phyloP scores from a whole-genome alignment of 1,284 basidiomycete species.

The Butyriboletus appendiculatus region DNA sequence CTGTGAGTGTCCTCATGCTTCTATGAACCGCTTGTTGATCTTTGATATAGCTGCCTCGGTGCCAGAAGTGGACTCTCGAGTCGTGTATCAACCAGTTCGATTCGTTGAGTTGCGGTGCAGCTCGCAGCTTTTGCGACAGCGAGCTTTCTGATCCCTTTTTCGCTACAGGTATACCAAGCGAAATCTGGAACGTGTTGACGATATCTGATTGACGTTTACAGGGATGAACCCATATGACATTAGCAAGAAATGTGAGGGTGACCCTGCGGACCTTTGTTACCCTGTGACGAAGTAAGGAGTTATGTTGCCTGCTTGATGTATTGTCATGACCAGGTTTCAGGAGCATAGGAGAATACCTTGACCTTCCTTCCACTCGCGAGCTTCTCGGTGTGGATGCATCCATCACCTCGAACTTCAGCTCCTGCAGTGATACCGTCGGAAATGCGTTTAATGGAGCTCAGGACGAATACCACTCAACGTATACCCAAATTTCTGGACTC shows the following conservation, averaged over 20 bases:
- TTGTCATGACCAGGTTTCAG: conserved; percentile 34
- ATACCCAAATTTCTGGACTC: conserved; percentile 64
- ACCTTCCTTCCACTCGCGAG: conserved; percentile 47
- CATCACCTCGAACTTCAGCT: conserved; percentile 45
- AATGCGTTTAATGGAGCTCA: conserved; percentile 40
- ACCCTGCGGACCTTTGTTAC: conserved; percentile 42
- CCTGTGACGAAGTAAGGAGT: conserved; percentile 44
- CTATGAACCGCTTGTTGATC: background rate
- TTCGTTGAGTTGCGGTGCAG: conserved; percentile 46
- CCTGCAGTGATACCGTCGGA: conserved; percentile 39
- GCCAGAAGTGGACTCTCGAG: conserved; percentile 43
- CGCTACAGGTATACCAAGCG: conserved; percentile 34
- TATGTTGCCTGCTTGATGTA: background rate
- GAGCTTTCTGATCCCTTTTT: conserved; percentile 37
- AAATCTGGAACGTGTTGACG: conserved; percentile 26
- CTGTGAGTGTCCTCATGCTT: conserved; percentile 33
- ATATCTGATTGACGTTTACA: conserved; percentile 10
- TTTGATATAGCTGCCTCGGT: conserved; percentile 43
- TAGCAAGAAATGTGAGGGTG: conserved; percentile 55
- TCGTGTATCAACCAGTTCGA: conserved; percentile 52
- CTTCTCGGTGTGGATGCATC: conserved; percentile 58
- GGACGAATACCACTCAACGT: conserved; percentile 46
- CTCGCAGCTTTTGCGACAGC: conserved; percentile 44
- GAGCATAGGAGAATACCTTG: conserved; percentile 45
- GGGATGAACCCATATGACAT: conserved; percentile 53